Conservation (phyloP, 2,329 filamentous ascomycete genomes). For the Colletotrichum sp. region DNA sequence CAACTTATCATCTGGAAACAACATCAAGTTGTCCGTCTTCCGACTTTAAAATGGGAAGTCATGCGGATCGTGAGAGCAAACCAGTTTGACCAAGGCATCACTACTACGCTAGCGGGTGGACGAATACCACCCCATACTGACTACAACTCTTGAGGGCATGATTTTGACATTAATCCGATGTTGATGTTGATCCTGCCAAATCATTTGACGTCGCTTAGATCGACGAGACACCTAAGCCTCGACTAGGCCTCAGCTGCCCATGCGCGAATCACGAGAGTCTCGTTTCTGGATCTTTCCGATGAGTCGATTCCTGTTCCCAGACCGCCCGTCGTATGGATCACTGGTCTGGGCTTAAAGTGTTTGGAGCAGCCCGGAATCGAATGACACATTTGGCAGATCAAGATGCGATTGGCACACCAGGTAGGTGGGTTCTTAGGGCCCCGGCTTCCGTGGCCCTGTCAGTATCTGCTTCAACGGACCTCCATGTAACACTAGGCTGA, state of each 20-base stretch:
- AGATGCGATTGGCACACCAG: constrained; percentile 14
- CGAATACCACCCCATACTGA: background rate
- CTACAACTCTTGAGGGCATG: background rate
- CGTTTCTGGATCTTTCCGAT: background rate
- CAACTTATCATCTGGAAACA: background rate
- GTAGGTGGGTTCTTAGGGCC: background rate
- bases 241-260: background rate
- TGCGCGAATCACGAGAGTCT: background rate
- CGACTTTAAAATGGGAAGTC: background rate
- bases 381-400: background rate
- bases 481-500: background rate
- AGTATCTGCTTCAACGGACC: background rate
- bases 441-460: background rate
- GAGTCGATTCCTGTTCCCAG: background rate
- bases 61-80: background rate
- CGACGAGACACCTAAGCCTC: background rate
- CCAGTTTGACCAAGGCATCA: background rate
- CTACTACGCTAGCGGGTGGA: background rate
- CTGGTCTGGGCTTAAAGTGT: background rate
- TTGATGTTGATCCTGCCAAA: background rate
- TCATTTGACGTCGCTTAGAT: background rate
- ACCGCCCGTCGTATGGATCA: background rate
- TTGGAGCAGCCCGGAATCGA: background rate
- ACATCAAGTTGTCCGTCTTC: background rate
- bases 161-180: background rate